Percentiles rank a stretch among this genome's conserved stretches.
phyloP scores from a whole-genome alignment of 1,284 basidiomycete species.

The Fistulinella staudtii region DNA sequence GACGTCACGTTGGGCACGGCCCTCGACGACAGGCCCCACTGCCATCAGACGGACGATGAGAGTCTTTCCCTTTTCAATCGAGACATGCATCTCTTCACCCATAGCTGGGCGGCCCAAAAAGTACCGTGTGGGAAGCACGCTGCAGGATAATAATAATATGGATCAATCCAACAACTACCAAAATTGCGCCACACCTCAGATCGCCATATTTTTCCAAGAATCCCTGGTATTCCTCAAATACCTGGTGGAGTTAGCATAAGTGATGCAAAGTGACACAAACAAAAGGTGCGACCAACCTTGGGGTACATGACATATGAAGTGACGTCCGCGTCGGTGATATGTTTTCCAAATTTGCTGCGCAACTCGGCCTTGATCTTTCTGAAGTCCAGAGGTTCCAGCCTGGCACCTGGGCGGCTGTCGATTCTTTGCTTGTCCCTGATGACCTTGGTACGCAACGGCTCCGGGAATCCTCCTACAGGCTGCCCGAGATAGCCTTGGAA shows the following conservation, averaged over 20 bases:
- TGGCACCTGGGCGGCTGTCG: constrained; percentile 88
- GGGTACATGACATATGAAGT: constrained; percentile 96
- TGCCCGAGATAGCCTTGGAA: constrained; percentile 98
- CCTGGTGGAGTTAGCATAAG: constrained; percentile 43
- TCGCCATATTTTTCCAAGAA: constrained; percentile 97
- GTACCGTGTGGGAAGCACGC: constrained; percentile 93
- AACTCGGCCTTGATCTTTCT: constrained; percentile 94
- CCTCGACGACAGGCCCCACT: constrained; percentile 88
- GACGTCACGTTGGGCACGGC: constrained; percentile 90
- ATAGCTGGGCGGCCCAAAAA: constrained; percentile 92
- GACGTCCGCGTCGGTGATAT: constrained; percentile 91
- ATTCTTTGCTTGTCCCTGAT: constrained; percentile 94
- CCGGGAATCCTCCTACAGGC: constrained; percentile 97
- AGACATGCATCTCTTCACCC: constrained; percentile 95
- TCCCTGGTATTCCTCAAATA: constrained; percentile 95
- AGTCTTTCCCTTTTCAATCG: constrained; percentile 97
- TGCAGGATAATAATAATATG: constrained; percentile 29
- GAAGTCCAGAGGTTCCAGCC: constrained; percentile 88
- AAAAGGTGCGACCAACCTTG: constrained; percentile 50
- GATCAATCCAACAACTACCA: constrained; percentile 13
- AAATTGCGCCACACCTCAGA: constrained; percentile 58
- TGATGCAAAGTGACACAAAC: constrained; percentile 3
- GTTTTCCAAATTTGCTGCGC: constrained; percentile 90
- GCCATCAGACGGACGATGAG: constrained; percentile 96
- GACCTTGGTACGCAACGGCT: constrained; percentile 87